These are phyloP conservation scores for Chlorella sp. DNA, from an alignment of 139 green algal genomes.

Conservation along the genomic window DNA sequence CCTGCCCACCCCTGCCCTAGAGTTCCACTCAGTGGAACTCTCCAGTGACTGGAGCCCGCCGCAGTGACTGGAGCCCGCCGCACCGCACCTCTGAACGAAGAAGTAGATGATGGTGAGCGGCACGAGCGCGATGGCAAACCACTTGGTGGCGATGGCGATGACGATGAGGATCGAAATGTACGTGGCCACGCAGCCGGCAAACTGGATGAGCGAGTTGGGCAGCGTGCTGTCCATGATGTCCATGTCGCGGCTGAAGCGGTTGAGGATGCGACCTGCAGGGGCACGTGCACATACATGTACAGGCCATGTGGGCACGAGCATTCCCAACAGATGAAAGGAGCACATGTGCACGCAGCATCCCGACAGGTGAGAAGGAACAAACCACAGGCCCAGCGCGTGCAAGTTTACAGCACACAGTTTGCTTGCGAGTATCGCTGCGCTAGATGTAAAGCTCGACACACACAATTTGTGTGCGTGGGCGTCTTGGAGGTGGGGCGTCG, in stretches of 20 bases:
- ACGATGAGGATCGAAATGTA: conserved; percentile 65
- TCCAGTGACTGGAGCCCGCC: no score
- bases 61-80: no score
- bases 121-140: conserved; percentile 50
- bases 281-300: background rate
- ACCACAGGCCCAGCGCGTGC: no score
- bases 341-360: no score
- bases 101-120: conserved; percentile 75
- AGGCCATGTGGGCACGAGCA: background rate
- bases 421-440: no score
- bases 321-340: background rate
- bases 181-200: conserved; percentile 35
- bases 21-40: no score
- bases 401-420: background rate
- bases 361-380: background rate
- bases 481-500: no score
- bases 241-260: conserved; percentile 81
- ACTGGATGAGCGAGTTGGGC: conserved; percentile 23
- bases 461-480: no score
- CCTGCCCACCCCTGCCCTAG: no score
- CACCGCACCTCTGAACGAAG: conserved; percentile 47
- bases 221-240: conserved; percentile 72
- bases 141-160: conserved; percentile 55
- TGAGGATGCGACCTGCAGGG: conserved; percentile 81
- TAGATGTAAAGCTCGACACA: no score